Conservation (phyloP, 164 flowering plant species). For the Vitis rupestris region DNA sequence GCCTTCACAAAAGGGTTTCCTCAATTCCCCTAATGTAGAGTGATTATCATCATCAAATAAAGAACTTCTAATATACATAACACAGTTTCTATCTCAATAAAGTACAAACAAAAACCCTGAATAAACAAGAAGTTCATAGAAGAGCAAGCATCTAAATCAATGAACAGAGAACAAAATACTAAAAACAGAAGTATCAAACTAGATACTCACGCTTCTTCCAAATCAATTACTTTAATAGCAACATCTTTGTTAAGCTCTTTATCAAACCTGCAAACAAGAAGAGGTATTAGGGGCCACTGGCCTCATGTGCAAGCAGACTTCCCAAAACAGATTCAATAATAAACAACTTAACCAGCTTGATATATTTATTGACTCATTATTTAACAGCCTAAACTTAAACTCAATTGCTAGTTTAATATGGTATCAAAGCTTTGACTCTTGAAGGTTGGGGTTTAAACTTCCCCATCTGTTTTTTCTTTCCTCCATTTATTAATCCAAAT, state of each 20-base stretch:
- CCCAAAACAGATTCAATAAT: not conserved
- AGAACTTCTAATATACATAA: too few relatives aligned
- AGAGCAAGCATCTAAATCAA: not conserved
- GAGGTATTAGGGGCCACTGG: not conserved
- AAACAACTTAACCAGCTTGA: not conserved
- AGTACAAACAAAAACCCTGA: not conserved
- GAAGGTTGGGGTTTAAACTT: too few relatives aligned
- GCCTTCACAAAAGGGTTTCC: too few relatives aligned
- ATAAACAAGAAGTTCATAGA: not conserved
- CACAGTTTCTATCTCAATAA: not conserved
- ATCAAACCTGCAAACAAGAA: constrained; percentile 71
- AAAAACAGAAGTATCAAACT: not conserved
- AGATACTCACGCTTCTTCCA: constrained; percentile 96
- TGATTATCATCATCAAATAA: too few relatives aligned
- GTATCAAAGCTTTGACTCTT: too few relatives aligned
- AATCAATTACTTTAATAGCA: constrained; percentile 95
- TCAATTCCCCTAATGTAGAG: too few relatives aligned
- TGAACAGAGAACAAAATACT: not conserved
- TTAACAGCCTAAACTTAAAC: too few relatives aligned
- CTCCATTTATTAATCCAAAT: too few relatives aligned
- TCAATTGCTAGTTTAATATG: too few relatives aligned
- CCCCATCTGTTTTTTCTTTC: too few relatives aligned
- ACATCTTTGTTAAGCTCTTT: constrained; percentile 88
- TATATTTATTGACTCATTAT: too few relatives aligned
- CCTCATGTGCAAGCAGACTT: not conserved